Conservation (phyloP, 345 rosid species). For the Eucalyptus sp. region DNA sequence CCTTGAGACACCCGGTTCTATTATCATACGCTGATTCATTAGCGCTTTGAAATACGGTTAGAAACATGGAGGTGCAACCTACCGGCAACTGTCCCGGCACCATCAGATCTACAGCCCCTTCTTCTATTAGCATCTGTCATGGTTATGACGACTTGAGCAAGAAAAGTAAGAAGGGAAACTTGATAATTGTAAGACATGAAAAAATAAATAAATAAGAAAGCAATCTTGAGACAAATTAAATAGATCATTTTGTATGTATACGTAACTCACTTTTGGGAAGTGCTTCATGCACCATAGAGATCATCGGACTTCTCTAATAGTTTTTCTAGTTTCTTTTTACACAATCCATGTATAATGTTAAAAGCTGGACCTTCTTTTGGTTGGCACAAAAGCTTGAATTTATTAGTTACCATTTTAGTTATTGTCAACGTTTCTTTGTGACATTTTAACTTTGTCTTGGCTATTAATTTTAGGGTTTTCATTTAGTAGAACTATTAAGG, state of each 20-base stretch:
- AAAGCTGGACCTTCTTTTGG: not conserved
- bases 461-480: no score
- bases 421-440: not conserved
- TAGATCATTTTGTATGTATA: not conserved
- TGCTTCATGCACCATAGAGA: not conserved
- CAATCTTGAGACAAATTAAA: not conserved
- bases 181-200: not conserved
- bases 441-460: not conserved
- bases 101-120: conserved; percentile 51
- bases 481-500: not conserved
- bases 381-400: not conserved
- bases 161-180: not conserved
- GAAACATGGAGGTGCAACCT: conserved; percentile 52
- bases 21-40: conserved; percentile 27
- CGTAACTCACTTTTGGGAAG: not conserved
- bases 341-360: not conserved
- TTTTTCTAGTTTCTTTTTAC: not conserved
- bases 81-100: conserved; percentile 61
- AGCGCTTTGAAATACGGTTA: conserved; percentile 27
- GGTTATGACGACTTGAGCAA: not conserved
- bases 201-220: not conserved
- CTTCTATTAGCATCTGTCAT: conserved; percentile 43
- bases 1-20: conserved; percentile 31
- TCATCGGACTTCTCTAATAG: not conserved
- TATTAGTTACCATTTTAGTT: not conserved